These are phyloP conservation scores for Fraxinus dipetala DNA, from an alignment of 305 asterid genomes.

Conservation along the genomic window DNA sequence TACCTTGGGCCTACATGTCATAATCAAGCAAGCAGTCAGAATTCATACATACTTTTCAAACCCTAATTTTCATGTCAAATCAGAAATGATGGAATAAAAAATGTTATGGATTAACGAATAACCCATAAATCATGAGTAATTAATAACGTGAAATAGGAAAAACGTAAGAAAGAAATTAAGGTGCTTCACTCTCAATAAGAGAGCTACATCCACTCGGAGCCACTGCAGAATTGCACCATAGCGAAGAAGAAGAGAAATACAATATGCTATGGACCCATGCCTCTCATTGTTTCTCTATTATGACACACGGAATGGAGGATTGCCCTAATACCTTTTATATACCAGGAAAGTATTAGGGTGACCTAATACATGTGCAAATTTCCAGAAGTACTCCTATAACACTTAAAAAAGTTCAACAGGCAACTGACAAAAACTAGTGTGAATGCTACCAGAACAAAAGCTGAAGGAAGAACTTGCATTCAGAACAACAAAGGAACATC, in stretches of 20 bases:
- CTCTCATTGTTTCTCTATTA: neutral
- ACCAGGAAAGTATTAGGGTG: neutral
- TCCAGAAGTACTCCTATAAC: neutral
- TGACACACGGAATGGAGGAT: neutral
- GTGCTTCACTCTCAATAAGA: neutral
- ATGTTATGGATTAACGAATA: conserved; percentile 14
- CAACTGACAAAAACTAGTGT: neutral
- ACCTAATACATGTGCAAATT: neutral
- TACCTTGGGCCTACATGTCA: conserved; percentile 74
- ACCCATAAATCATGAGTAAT: neutral
- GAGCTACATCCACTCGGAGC: neutral
- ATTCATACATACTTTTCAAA: conserved; percentile 6
- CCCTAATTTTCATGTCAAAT: conserved; percentile 17
- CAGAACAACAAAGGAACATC: conserved; percentile 1
- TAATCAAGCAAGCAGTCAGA: conserved; percentile 26
- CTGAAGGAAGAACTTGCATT: neutral
- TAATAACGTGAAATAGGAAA: neutral
- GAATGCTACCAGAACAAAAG: neutral
- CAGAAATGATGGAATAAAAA: conserved; percentile 10
- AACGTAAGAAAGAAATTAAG: conserved; percentile 7
- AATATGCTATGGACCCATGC: neutral
- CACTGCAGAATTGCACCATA: neutral
- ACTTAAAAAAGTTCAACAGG: neutral
- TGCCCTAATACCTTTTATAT: neutral
- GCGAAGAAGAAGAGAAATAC: neutral